Evolutionary conservation across 306 rosid species (phyloP).

Genomic region (Acacia acuminata): DNA sequence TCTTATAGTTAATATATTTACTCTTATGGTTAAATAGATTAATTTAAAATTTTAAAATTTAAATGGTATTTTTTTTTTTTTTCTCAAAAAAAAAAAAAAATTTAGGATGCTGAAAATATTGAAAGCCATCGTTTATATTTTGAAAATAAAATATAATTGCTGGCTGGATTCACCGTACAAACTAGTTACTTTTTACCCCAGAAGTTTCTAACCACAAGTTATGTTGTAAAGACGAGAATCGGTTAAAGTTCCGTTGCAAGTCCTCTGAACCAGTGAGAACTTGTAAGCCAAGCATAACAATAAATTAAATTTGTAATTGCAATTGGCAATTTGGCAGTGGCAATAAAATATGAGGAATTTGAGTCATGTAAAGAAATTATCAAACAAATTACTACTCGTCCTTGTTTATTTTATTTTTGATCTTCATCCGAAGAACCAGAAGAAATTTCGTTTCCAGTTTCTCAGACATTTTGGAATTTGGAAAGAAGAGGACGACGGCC

Average conservation of each 20-base stretch:
- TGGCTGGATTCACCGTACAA: background rate
- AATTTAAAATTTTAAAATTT: too few species aligned
- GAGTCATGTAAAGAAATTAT: background rate
- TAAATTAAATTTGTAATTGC: background rate
- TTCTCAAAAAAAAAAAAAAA: too few species aligned
- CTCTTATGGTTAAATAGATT: too few species aligned
- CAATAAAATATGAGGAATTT: background rate
- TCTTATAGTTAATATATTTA: too few species aligned
- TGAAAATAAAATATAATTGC: too few species aligned
- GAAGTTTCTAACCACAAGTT: background rate
- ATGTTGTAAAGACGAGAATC: background rate
- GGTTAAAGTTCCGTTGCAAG: background rate
- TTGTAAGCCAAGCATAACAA: background rate
- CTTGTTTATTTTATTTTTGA: background rate
- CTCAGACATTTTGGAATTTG: slow-evolving; percentile 28
- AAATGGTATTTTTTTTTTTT: too few species aligned
- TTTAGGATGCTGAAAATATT: too few species aligned
- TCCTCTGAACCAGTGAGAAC: background rate
- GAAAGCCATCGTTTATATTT: too few species aligned
- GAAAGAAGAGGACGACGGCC: background rate
- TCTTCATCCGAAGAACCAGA: background rate
- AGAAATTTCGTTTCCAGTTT: background rate
- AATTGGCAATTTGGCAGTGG: background rate
- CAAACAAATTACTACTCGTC: background rate
- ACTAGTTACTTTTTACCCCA: background rate